A percentile compares a stretch with the other conserved stretches of the same genome.
Conservation (phyloP, 805 yeast genomes). For the Myxozyma neglecta region DNA sequence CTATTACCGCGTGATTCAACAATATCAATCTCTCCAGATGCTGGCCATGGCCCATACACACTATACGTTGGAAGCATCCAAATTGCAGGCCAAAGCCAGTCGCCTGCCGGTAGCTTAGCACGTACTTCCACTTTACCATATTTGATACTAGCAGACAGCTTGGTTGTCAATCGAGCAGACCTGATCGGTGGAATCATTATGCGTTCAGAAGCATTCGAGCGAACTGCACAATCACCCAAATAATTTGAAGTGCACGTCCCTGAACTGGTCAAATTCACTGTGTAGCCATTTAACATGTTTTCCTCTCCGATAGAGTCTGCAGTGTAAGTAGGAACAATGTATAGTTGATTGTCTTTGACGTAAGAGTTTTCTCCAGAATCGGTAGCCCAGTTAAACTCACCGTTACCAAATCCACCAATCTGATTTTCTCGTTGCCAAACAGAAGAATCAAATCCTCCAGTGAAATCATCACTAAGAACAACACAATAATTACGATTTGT, state of each 20-base stretch:
- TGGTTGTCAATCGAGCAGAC: conserved; percentile 26
- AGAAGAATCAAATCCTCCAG: not conserved
- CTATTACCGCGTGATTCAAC: conserved; percentile 26
- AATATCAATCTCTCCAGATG: conserved; percentile 29
- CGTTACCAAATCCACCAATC: conserved; percentile 29
- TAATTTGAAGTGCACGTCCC: conserved; percentile 18
- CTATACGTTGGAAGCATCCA: conserved; percentile 28
- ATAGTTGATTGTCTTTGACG: conserved; percentile 18
- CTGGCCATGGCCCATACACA: conserved; percentile 28
- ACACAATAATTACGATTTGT: conserved; percentile 13
- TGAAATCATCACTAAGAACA: conserved; percentile 19
- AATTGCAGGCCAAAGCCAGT: conserved; percentile 32
- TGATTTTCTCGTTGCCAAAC: conserved; percentile 22
- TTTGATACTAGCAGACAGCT: conserved; percentile 7
- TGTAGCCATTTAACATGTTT: conserved; percentile 22
- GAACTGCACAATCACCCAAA: conserved; percentile 14
- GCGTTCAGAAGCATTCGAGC: conserved; percentile 12
- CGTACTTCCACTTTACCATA: conserved; percentile 27
- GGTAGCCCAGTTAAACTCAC: conserved; percentile 27
- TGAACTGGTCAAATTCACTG: conserved; percentile 23
- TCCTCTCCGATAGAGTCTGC: conserved; percentile 21
- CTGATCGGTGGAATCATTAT: conserved; percentile 26
- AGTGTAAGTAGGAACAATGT: conserved; percentile 27
- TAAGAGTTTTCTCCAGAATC: conserved; percentile 11
- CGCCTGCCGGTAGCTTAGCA: conserved; percentile 25